A percentile compares a stretch with the other conserved stretches of the same genome.
Evolutionary conservation across 2,329 filamentous ascomycete species (phyloP).

Genomic region (Exophiala xenobiotica): DNA sequence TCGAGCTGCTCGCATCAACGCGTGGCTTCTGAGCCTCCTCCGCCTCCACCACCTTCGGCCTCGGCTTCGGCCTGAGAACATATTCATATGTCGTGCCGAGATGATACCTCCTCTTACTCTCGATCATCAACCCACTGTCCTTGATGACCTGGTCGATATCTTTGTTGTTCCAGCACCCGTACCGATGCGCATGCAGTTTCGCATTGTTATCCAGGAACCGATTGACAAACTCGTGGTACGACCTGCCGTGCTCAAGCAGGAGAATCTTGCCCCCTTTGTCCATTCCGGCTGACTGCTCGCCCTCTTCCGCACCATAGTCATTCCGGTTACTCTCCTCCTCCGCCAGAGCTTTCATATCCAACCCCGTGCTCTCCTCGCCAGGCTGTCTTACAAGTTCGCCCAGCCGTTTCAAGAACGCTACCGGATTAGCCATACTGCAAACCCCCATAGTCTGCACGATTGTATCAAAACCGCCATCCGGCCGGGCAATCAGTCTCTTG

Average conservation of each 20-base stretch:
- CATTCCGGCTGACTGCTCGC: conserved; percentile 15
- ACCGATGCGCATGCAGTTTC: conserved; percentile 48
- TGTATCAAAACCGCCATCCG: conserved; percentile 42
- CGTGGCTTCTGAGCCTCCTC: neutral
- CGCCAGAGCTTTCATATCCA: conserved; percentile 2
- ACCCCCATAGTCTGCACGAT: conserved; percentile 53
- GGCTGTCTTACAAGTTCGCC: conserved; percentile 28
- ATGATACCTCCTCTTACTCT: conserved; percentile 46
- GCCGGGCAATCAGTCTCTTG: conserved; percentile 19
- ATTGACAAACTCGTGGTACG: conserved; percentile 49
- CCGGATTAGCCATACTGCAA: conserved; percentile 41
- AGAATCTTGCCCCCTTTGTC: conserved; percentile 42
- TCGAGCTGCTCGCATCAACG: neutral
- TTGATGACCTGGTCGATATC: conserved; percentile 51
- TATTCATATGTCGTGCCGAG: conserved; percentile 50
- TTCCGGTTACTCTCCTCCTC: conserved; percentile 35
- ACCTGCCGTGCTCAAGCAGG: conserved; percentile 51
- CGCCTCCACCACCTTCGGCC: neutral
- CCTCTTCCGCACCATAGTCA: conserved; percentile 38
- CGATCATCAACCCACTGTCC: conserved; percentile 48
- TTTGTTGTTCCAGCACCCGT: conserved; percentile 55
- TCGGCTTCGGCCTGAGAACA: conserved; percentile 24
- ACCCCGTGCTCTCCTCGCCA: conserved; percentile 22
- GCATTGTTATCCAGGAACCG: conserved; percentile 48
- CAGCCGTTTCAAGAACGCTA: conserved; percentile 24